Conservation (phyloP, 495 filamentous ascomycete species). For the Aspergillus olivimuriae region DNA sequence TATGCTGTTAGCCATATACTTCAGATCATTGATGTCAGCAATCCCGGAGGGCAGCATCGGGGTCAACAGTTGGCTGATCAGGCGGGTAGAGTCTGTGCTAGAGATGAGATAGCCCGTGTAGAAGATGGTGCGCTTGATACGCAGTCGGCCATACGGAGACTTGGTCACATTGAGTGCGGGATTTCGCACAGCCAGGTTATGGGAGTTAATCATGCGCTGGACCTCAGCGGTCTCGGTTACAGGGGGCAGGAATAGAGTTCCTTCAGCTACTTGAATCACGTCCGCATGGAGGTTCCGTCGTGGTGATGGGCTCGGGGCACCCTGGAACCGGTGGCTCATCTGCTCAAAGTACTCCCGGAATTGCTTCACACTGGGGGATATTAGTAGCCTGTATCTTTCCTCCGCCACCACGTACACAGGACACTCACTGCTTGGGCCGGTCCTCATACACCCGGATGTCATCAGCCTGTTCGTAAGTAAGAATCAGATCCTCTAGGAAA, state of each 20-base stretch:
- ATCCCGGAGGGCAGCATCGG: slow-evolving; percentile 41
- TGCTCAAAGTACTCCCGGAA: slow-evolving; percentile 77
- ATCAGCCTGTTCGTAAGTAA: slow-evolving; percentile 75
- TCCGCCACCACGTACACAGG: slow-evolving; percentile 51
- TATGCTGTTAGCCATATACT: slow-evolving; percentile 82
- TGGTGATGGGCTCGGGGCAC: slow-evolving; percentile 20
- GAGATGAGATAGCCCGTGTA: slow-evolving; percentile 92
- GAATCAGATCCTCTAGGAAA: slow-evolving; percentile 70
- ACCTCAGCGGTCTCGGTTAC: slow-evolving; percentile 76
- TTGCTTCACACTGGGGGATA: slow-evolving; percentile 48
- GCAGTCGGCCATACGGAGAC: slow-evolving; percentile 38
- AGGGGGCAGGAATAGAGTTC: slow-evolving; percentile 69
- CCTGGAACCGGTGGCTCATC: slow-evolving; percentile 55
- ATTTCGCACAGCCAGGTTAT: slow-evolving; percentile 56
- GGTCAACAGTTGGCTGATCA: slow-evolving; percentile 60
- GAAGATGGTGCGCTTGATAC: slow-evolving; percentile 80
- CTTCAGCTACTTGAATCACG: slow-evolving; percentile 82
- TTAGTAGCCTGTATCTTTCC: slow-evolving; percentile 58
- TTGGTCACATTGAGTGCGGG: slow-evolving; percentile 26
- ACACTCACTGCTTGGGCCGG: slow-evolving; percentile 53
- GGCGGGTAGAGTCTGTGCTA: slow-evolving; percentile 56
- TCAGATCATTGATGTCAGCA: slow-evolving; percentile 58
- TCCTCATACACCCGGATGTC: slow-evolving; percentile 74
- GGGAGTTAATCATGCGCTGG: slow-evolving; percentile 81
- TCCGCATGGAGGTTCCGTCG: slow-evolving; percentile 65